A percentile compares a stretch with the other conserved stretches of the same genome.
phyloP scores from a whole-genome alignment of 1,139 yeast genomes.

The Wickerhamomyces sp. region DNA sequence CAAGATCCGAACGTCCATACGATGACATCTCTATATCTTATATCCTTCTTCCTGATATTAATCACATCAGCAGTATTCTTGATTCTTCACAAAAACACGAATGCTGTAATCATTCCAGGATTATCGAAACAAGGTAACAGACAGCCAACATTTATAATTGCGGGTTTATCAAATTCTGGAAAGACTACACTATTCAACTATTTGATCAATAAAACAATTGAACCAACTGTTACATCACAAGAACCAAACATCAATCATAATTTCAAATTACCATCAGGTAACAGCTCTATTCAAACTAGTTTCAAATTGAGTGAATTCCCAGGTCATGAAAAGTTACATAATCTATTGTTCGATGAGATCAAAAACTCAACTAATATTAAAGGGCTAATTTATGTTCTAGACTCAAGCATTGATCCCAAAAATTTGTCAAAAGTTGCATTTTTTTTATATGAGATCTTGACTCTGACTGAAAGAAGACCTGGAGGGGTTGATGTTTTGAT shows the following conservation, averaged over 20 bases:
- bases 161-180: slow-evolving; percentile 73
- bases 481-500: slow-evolving; percentile 65
- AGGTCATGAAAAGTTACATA: slow-evolving; percentile 72
- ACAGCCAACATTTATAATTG: slow-evolving; percentile 58
- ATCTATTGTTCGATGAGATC: slow-evolving; percentile 41
- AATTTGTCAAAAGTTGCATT: slow-evolving; percentile 45
- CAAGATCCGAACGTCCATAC: background rate
- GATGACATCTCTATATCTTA: slow-evolving; percentile 6
- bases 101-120: slow-evolving; percentile 22
- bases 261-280: slow-evolving; percentile 31
- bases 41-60: slow-evolving; percentile 22
- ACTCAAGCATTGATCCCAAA: slow-evolving; percentile 46
- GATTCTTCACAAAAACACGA: slow-evolving; percentile 21
- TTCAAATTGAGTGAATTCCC: slow-evolving; percentile 73
- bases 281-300: slow-evolving; percentile 21
- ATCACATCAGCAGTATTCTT: slow-evolving; percentile 20
- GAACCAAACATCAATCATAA: slow-evolving; percentile 35
- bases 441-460: slow-evolving; percentile 49
- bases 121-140: slow-evolving; percentile 22
- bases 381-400: slow-evolving; percentile 71
- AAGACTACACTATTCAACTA: slow-evolving; percentile 60
- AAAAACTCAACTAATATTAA: slow-evolving; percentile 38
- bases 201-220: slow-evolving; percentile 22
- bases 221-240: slow-evolving; percentile 41
- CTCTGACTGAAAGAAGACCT: slow-evolving; percentile 52